Base-by-base conservation (phyloP, 306 rosid species). In the Cicer cuneatum region DNA sequence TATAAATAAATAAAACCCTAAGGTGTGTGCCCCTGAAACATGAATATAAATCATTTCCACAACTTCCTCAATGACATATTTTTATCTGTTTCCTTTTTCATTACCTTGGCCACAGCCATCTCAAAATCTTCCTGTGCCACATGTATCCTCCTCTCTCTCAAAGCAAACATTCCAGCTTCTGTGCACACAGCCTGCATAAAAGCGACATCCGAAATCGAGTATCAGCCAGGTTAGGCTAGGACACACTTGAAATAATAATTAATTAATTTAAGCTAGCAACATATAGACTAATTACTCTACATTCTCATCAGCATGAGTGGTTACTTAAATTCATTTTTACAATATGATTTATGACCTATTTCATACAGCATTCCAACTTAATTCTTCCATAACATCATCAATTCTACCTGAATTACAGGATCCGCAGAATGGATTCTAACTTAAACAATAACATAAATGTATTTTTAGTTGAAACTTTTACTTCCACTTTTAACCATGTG, bases 61-160 rank as follows among this genome's bases (percentile, higher is more conserved):
- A 95, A 85, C 93, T 95, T 95, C 72, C 98, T 91, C 82, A 95
- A 76, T 5, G 99, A 95, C 99, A 95, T 90, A 66, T 90, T 95
- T 82, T 92, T 95, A 85, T 92, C 96, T 0, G 90, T 90, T 68
- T 95, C 99, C 97, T 92, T 90, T 76, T 95, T 95, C 99, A 92
- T 95, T 12, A 92, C 99, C 92, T 95, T 95, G 40, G 98, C 99
- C 66, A 95, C 99, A 3, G 97, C 98, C 97, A 95, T 95, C 88
- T 95, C 99, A 56, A 95, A 95, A 79, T 95, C 99, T 77, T 95
- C 99, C 74, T 95, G 96, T 1, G 98, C 89, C 43, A 95, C 99
- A 14, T 92, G 99, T 39, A 95, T 96, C 73, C 99, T 89, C 78
- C 99, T 85, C 86, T 90, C 98, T 78, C 99, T 90, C 84, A 95